Evolutionary conservation across 176 grass and related monocot species (phyloP).

Genomic region (Musa beccarii): DNA sequence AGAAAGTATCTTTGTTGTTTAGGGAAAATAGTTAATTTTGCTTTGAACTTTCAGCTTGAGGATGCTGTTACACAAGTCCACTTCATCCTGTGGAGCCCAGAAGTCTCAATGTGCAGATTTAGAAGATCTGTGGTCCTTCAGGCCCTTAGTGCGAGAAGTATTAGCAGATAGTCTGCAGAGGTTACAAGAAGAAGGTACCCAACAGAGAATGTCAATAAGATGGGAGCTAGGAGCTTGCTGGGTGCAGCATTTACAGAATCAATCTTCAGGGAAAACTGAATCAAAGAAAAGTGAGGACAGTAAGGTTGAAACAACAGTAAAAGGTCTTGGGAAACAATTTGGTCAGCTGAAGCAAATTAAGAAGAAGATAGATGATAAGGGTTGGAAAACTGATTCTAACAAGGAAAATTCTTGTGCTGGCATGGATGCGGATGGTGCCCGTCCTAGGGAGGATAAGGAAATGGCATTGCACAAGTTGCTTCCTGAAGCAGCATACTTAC

Average conservation of each 20-base stretch:
- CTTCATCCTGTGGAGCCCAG: conserved; percentile 41
- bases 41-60: conserved; percentile 64
- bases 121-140: conserved; percentile 35
- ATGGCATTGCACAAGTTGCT: conserved; percentile 44
- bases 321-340: conserved; percentile 94
- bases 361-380: conserved; percentile 83
- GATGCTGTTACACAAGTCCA: conserved; percentile 67
- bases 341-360: conserved; percentile 89
- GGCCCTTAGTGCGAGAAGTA: conserved; percentile 50
- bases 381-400: conserved; percentile 27
- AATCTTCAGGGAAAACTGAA: conserved; percentile 59
- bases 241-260: conserved; percentile 94
- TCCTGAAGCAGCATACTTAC: conserved; percentile 66
- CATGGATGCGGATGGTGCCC: conserved; percentile 25
- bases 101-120: conserved; percentile 30
- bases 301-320: conserved; percentile 71
- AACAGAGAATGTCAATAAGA: conserved; percentile 58
- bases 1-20: not conserved
- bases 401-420: conserved; percentile 38
- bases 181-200: conserved; percentile 56
- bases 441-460: conserved; percentile 52
- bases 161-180: conserved; percentile 62
- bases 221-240: conserved; percentile 99
- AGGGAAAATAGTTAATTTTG: conserved; percentile 17
- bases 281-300: conserved; percentile 57